Evolutionary conservation across 352 stramenopile genomes (phyloP), one percentile per base, ranked within the genome.

Genomic region (Saprolegnia parasitica): DNA sequence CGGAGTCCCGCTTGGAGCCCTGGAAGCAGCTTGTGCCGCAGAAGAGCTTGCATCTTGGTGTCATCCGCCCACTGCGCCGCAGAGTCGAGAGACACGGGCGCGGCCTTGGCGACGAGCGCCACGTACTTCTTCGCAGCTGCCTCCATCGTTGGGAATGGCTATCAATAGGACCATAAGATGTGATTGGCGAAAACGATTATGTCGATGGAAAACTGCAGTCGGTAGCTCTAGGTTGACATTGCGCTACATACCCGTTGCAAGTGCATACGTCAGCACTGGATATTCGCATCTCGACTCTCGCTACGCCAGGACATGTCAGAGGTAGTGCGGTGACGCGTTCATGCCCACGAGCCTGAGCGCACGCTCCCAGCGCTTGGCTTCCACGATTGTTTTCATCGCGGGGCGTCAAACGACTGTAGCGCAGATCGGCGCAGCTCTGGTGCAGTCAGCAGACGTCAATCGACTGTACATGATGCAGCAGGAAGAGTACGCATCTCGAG

Each of bases 331-430:
- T n/a, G n/a, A n/a, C n/a, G n/a, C n/a, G n/a, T n/a, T n/a, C n/a
- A 89, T 83, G 55, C 79, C 81, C 15, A 87, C 81, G 71, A 81
- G 71, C 15, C 66, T 72, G 21, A 89, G 60, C 55, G 80, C 66
- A 24, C 76, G 73, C 46, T 73, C 71, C 81, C 81, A 89, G 26
- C 61, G 70, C 8, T 76, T 74, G 24, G 35, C 6, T 60, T 75
- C 76, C 32, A 89, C 76, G 23, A 89, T 54, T 39, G 75, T 56
- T n/a, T 67, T 23, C n/a, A 24, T 89, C 81, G 55, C 72, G 67
- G 9, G 50, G 23, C 47, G 77, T 86, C 54, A 89, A 73, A 76
- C 87, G 76, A 0, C 29, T 21, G 77, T 76, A 87, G n/a, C 81
- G 80, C 64, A 82, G 67, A 46, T 68, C 58, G 3, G 78, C 77